Percentiles rank a stretch among this genome's conserved stretches.
These are phyloP conservation scores for Fomitopsis serialis DNA, from an alignment of 768 basidiomycete genomes.

Conservation along the genomic window DNA sequence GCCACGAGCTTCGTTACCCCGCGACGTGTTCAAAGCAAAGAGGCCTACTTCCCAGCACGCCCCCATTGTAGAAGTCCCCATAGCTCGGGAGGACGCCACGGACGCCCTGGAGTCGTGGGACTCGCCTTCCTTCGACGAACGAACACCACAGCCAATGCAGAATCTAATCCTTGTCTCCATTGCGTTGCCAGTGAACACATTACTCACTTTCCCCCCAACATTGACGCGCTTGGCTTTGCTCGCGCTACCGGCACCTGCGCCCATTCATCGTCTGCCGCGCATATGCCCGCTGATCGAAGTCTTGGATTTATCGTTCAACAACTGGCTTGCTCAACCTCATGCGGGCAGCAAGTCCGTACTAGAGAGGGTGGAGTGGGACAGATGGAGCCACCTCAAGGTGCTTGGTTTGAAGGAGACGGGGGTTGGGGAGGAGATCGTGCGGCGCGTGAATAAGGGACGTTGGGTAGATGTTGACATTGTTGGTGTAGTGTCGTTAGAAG, in stretches of 20 bases:
- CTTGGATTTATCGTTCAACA: slow-evolving; percentile 67
- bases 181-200: slow-evolving; percentile 35
- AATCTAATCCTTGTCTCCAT: slow-evolving; percentile 49
- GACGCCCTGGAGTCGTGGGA: slow-evolving; percentile 13
- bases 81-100: not conserved
- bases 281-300: slow-evolving; percentile 57
- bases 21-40: slow-evolving; percentile 33
- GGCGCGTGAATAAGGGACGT: slow-evolving; percentile 50
- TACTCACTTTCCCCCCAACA: slow-evolving; percentile 56
- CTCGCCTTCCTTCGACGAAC: slow-evolving; percentile 7
- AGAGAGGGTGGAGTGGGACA: slow-evolving; percentile 52
- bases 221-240: slow-evolving; percentile 59
- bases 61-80: not conserved
- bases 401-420: slow-evolving; percentile 54
- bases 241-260: slow-evolving; percentile 40
- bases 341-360: slow-evolving; percentile 27
- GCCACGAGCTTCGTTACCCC: slow-evolving; percentile 39
- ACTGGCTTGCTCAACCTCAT: slow-evolving; percentile 30
- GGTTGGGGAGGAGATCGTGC: slow-evolving; percentile 36
- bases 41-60: not conserved
- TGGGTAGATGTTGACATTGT: slow-evolving; percentile 62
- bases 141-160: slow-evolving; percentile 26
- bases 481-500: slow-evolving; percentile 4
- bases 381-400: slow-evolving; percentile 47
- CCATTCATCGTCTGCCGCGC: slow-evolving; percentile 52